phyloP scores from a whole-genome alignment of 331 rosid genomes.

The Spiraea crenata region DNA sequence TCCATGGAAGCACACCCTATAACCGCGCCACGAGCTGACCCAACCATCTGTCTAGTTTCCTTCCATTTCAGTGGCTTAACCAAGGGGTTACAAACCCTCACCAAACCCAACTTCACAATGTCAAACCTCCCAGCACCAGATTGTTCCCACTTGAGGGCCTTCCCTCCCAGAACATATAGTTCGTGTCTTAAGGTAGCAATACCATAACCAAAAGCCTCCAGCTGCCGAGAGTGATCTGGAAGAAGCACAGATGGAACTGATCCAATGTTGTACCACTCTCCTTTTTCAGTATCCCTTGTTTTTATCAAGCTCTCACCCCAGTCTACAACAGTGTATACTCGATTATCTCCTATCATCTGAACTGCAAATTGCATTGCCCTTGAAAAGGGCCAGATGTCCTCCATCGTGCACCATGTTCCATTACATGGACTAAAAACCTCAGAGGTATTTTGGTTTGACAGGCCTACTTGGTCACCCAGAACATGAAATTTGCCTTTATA shows the following conservation, averaged over 20 bases:
- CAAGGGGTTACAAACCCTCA: slow-evolving; percentile 33
- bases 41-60: slow-evolving; percentile 28
- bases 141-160: slow-evolving; percentile 39
- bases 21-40: slow-evolving; percentile 25
- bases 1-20: slow-evolving; percentile 34
- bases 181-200: slow-evolving; percentile 30
- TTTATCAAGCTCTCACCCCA: slow-evolving; percentile 40
- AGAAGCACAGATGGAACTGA: slow-evolving; percentile 29
- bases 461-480: slow-evolving; percentile 30
- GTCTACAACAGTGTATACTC: slow-evolving; percentile 32
- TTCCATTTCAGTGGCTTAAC: slow-evolving; percentile 34
- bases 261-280: slow-evolving; percentile 37
- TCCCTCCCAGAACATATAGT: slow-evolving; percentile 33
- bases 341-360: slow-evolving; percentile 25
- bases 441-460: slow-evolving; percentile 18
- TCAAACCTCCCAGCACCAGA: slow-evolving; percentile 40
- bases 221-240: slow-evolving; percentile 25
- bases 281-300: slow-evolving; percentile 28
- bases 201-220: slow-evolving; percentile 40
- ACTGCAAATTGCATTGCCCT: slow-evolving; percentile 39
- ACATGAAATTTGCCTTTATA: slow-evolving; percentile 33
- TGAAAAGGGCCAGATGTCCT: slow-evolving; percentile 35
- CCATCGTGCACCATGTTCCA: slow-evolving; percentile 32
- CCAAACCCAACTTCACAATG: slow-evolving; percentile 36
- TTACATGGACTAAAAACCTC: slow-evolving; percentile 26